A percentile compares a stretch with the other conserved stretches of the same genome.
Conservation (phyloP, 2,329 filamentous ascomycete genomes). For the Fusarium hainanense region DNA sequence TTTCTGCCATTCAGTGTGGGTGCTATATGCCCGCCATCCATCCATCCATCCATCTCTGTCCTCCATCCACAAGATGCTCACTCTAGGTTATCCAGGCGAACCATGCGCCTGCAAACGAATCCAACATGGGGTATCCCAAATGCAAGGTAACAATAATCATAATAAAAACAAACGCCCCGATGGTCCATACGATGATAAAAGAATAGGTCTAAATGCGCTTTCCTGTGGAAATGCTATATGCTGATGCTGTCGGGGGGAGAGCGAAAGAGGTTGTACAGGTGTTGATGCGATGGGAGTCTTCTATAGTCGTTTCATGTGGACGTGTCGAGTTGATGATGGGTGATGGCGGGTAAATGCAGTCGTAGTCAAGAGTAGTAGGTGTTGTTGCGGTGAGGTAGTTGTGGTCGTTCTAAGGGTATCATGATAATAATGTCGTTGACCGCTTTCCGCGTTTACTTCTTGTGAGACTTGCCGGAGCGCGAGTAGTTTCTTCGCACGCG, state of each 20-base stretch:
- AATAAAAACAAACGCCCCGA: slow-evolving; percentile 36
- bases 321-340: slow-evolving; percentile 29
- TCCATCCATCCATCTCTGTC: neutral
- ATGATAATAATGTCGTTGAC: slow-evolving; percentile 27
- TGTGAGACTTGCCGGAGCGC: slow-evolving; percentile 46
- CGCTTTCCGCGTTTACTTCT: slow-evolving; percentile 44
- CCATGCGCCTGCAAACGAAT: slow-evolving; percentile 10
- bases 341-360: slow-evolving; percentile 7
- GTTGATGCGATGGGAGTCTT: slow-evolving; percentile 8
- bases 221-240: slow-evolving; percentile 21
- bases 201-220: slow-evolving; percentile 41
- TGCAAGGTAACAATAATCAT: slow-evolving; percentile 20
- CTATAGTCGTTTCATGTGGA: slow-evolving; percentile 40
- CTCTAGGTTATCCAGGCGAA: slow-evolving; percentile 5
- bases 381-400: slow-evolving; percentile 1
- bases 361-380: no score
- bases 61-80: neutral
- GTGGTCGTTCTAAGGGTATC: slow-evolving; percentile 35
- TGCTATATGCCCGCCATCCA: slow-evolving; percentile 35
- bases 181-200: slow-evolving; percentile 9
- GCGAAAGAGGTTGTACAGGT: slow-evolving; percentile 31
- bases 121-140: slow-evolving; percentile 44
- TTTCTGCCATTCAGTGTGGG: slow-evolving; percentile 53
- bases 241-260: slow-evolving; percentile 22
- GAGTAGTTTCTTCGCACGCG: slow-evolving; percentile 50